Percentiles rank a stretch among this genome's conserved stretches.
These are phyloP conservation scores for Albifimbria verrucaria DNA, from an alignment of 2,329 filamentous ascomycete species.

Conservation along the genomic window DNA sequence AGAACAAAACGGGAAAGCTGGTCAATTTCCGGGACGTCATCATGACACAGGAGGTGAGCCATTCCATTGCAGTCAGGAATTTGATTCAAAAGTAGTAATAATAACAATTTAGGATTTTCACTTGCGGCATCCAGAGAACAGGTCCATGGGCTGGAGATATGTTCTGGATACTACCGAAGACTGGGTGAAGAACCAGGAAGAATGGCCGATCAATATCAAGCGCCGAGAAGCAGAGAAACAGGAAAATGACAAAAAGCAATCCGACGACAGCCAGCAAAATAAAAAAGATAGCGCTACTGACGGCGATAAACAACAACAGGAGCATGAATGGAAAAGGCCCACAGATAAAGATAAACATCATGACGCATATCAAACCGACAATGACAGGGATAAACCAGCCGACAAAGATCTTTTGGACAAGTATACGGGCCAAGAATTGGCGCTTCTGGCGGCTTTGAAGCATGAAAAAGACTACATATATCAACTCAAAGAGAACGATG, in stretches of 20 bases:
- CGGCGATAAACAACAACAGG: slow-evolving; percentile 3
- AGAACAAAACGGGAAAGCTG: slow-evolving; percentile 20
- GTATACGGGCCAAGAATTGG: slow-evolving; percentile 39
- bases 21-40: slow-evolving; percentile 36
- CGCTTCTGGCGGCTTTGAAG: slow-evolving; percentile 35
- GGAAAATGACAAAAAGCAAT: slow-evolving; percentile 14
- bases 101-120: slow-evolving; percentile 41
- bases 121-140: slow-evolving; percentile 37
- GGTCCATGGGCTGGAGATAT: slow-evolving; percentile 45
- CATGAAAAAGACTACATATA: slow-evolving; percentile 40
- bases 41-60: slow-evolving; percentile 2
- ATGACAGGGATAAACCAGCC: slow-evolving; percentile 9
- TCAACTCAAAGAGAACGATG: slow-evolving; percentile 35
- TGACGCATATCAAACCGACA: slow-evolving; percentile 11
- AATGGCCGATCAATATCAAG: slow-evolving; percentile 44
- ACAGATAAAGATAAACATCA: slow-evolving; percentile 18
- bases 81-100: neutral
- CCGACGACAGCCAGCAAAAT: neutral
- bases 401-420: slow-evolving; percentile 11
- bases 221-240: slow-evolving; percentile 20
- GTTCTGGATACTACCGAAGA: slow-evolving; percentile 46
- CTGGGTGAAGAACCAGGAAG: slow-evolving; percentile 43
- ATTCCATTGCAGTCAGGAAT: neutral
- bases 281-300: neutral
- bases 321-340: slow-evolving; percentile 14